Evolutionary conservation across 2,329 filamentous ascomycete species (phyloP), one percentile per base, ranked within the genome.

Genomic region (Ophidiomyces ophidiicola): DNA sequence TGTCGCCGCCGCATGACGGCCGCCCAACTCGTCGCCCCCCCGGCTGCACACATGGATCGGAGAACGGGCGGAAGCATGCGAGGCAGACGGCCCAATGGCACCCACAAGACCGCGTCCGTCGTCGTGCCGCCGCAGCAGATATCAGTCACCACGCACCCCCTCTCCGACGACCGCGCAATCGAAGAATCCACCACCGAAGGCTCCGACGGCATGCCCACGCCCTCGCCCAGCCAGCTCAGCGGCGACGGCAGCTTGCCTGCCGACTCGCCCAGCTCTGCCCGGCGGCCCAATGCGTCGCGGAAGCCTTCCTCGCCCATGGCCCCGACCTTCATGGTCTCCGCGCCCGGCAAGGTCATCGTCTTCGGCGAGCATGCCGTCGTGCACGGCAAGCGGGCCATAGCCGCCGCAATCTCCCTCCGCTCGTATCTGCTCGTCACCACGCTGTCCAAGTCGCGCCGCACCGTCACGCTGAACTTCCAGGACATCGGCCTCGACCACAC

Each of bases 301-400:
- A 68, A 68, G 46, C 43, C 58, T 4, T 69, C 66, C 15, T 72
- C 72, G 34, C 74, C 76, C 1, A 72, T 80, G 66, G 72, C 90
- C 63, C 87, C 88, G 30, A 69, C 87, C 45, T 98, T 98, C 59
- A 94, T 98, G 83, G 87, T 96, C 42, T 96, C 90, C 11, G 88
- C 92, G 2, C 90, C 90, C 0, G 92, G 88, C 47, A 98, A 98
- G 61, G 90, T 94, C 56, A 98, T 98, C 59, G 84, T 96, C 38
- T 96, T 88, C 64, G 90, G 90, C 49, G 90, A 98, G 61, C 90
- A 98, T 66, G 82, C 90, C 2, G 90, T 96, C n/a, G 90, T 98
- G 14, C 78, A 98, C 56, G 87, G 87, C 56, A 96, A 94, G 80
- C 78, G 86, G 50, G 88, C 90, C 43, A 88, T 98, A 61, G 90